A percentile compares a stretch with the other conserved stretches of the same genome.
These are phyloP conservation scores for Rhodotorula sp. DNA, from an alignment of 1,284 basidiomycete species.

Conservation along the genomic window DNA sequence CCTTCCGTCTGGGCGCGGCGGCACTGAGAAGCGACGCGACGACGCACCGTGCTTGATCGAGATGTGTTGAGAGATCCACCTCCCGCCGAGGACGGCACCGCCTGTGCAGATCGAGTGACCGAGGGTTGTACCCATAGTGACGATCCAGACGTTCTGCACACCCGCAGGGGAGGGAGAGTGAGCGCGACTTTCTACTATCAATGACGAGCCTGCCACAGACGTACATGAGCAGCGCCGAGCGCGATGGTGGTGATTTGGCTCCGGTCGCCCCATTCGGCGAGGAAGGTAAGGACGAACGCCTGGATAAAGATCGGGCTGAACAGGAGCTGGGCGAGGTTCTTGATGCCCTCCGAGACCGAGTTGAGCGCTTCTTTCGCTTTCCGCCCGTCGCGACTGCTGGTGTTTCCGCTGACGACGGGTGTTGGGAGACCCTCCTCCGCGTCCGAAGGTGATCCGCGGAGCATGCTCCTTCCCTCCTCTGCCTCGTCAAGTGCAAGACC, in stretches of 20 bases:
- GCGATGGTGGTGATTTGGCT: slow-evolving; percentile 98
- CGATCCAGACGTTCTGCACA: slow-evolving; percentile 67
- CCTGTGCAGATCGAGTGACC: slow-evolving; percentile 87
- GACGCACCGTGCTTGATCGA: slow-evolving; percentile 90
- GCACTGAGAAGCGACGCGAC: neutral
- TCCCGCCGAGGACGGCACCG: slow-evolving; percentile 83
- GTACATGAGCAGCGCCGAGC: slow-evolving; percentile 90
- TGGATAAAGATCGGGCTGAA: slow-evolving; percentile 93
- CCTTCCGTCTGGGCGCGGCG: neutral
- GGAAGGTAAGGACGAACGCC: slow-evolving; percentile 89
- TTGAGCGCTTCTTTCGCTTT: slow-evolving; percentile 20
- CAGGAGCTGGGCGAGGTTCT: slow-evolving; percentile 78
- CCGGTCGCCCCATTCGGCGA: slow-evolving; percentile 98
- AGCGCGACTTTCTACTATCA: no score
- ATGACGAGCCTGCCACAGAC: no score
- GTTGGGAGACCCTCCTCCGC: slow-evolving; percentile 10
- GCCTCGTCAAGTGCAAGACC: slow-evolving; percentile 26
- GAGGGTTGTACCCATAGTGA: slow-evolving; percentile 82
- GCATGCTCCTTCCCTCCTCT: slow-evolving; percentile 36
- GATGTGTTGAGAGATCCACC: slow-evolving; percentile 87
- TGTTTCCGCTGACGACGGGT: slow-evolving; percentile 13
- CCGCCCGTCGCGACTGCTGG: neutral
- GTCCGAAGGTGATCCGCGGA: neutral
- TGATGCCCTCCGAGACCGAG: slow-evolving; percentile 61
- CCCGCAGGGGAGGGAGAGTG: neutral